These are phyloP conservation scores for Polychaeton citri DNA, from an alignment of 2,329 filamentous ascomycete species.

Conservation along the genomic window DNA sequence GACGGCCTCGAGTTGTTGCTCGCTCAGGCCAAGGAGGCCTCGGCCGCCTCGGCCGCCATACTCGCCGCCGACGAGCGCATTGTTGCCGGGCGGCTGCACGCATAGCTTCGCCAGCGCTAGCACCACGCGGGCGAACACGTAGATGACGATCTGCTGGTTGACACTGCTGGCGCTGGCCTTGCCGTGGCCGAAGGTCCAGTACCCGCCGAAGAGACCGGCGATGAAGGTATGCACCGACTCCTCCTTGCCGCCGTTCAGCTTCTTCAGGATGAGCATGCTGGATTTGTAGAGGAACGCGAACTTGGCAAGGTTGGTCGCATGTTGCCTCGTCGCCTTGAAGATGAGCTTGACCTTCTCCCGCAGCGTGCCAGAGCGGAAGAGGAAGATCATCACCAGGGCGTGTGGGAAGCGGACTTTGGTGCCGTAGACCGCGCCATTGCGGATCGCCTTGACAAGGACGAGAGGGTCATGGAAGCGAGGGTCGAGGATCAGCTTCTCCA, in stretches of 20 bases:
- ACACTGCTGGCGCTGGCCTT: conserved; percentile 53
- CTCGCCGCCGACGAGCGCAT: conserved; percentile 22
- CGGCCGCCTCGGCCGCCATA: conserved; percentile 27
- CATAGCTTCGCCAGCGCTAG: conserved; percentile 73
- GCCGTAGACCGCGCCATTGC: conserved; percentile 95
- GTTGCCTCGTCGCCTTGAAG: conserved; percentile 73
- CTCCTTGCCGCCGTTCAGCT: conserved; percentile 39
- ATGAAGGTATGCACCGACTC: conserved; percentile 73
- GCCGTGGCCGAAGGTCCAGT: conserved; percentile 79
- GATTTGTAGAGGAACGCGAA: conserved; percentile 88
- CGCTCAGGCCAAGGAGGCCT: conserved; percentile 27
- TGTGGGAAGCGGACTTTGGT: conserved; percentile 97
- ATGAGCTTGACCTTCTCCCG: conserved; percentile 67
- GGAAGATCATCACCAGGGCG: conserved; percentile 93
- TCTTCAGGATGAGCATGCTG: conserved; percentile 60
- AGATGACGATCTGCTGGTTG: conserved; percentile 95
- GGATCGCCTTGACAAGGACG: conserved; percentile 77
- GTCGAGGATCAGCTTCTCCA: conserved; percentile 68
- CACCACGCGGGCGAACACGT: conserved; percentile 85
- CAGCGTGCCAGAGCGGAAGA: conserved; percentile 78
- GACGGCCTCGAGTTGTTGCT: conserved; percentile 25
- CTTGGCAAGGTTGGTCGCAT: conserved; percentile 80
- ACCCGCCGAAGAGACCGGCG: conserved; percentile 77
- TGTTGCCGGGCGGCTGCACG: conserved; percentile 45
- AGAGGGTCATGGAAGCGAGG: conserved; percentile 76